phyloP scores from a whole-genome alignment of 495 filamentous ascomycete species.

The Talaromyces proteolyticus region DNA sequence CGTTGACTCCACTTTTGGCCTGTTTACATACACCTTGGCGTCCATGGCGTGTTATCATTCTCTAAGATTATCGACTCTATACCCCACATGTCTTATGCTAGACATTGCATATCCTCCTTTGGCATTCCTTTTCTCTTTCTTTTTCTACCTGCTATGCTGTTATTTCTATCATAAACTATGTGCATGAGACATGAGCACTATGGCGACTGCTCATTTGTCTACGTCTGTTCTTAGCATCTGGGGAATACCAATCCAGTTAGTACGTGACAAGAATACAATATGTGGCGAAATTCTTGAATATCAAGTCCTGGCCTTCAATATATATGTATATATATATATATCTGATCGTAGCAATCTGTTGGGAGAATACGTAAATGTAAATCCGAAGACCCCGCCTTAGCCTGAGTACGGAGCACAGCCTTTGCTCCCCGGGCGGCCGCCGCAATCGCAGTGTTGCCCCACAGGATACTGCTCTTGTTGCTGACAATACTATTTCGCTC shows the following conservation, averaged over 20 bases:
- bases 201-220: background rate
- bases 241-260: background rate
- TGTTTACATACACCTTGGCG: background rate
- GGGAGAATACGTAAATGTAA: too few species aligned
- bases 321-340: too few species aligned
- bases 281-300: background rate
- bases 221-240: background rate
- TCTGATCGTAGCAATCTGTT: too few species aligned
- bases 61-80: conserved; percentile 10
- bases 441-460: too few species aligned
- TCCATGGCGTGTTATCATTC: background rate
- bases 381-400: background rate
- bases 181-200: background rate
- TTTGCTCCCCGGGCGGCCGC: background rate
- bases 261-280: background rate
- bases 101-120: conserved; percentile 12
- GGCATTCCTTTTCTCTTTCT: conserved; percentile 3
- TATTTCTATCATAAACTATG: background rate
- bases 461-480: background rate
- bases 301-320: too few species aligned
- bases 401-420: background rate
- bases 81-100: conserved; percentile 13
- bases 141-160: too few species aligned
- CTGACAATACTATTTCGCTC: too few species aligned
- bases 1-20: background rate